Base-by-base conservation (phyloP, 192 early-diverging fungal genomes). In the Coemansia sp. region DNA sequence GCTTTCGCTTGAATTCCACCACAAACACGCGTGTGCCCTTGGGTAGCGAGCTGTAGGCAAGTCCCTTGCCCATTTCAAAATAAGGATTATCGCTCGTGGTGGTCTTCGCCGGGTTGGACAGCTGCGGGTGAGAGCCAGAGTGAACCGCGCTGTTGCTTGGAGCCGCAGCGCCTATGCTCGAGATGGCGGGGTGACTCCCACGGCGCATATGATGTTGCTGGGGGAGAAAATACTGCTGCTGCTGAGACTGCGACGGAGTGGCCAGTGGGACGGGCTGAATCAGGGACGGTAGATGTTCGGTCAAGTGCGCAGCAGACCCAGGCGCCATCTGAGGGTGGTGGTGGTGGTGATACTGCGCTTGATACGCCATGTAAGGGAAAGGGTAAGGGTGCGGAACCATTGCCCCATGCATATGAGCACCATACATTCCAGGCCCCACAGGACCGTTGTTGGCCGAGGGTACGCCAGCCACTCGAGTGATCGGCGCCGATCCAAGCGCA, bases 11-110 rank as follows among this genome's bases (percentile, higher is more conserved):
- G 69, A 85, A 85, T 61, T 81, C 69, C 52, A 85, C 79, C 41
- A 80, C 71, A 73, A 75, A 85, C n/a, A 85, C 68, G 43, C 78
- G 78, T 11, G 79, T 72, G 49, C 65, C 65, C 34, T 63, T 75
- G 16, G 83, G 75, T 31, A 85, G 67, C 9, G 75, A 73, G 15
- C 70, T 63, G 67, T 65, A 80, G 3, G 76, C 22, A 5, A 85
- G 36, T 0, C 83, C 83, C 68, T 76, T 84, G 44, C 82, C 82
- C 82, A 84, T 84, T 27, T 84, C 77, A 2, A 77, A 74, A 79
- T 77, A 79, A n/a, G 82, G 82, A 74, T 74, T 84, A 62, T 84
- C 79, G 13, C 77, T 77, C 18, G 71, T 84, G 38, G 79, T 76
- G 16, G 77, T 79, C 27, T 77, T 78, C 1, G 82, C 77, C 22